Evolutionary conservation across 148 eudicot species (phyloP).

Genomic region (Rhododendron kiyosumense): DNA sequence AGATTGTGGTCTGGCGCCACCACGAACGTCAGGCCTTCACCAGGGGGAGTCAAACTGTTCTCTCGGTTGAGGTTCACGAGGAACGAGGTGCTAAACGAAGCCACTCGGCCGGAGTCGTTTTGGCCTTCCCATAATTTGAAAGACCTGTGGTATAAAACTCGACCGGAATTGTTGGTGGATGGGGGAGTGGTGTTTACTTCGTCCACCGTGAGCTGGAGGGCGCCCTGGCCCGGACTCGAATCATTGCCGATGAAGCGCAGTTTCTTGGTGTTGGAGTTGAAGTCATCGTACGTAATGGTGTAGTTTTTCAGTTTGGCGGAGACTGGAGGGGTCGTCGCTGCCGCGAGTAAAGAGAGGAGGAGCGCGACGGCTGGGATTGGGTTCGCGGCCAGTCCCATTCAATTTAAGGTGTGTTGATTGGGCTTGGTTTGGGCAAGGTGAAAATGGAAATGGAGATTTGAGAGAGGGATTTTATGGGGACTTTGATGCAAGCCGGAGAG

Average conservation of each 20-base stretch:
- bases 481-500: not conserved
- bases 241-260: not conserved
- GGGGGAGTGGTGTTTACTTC: not conserved
- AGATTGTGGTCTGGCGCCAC: slow-evolving; percentile 36
- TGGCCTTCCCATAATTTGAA: slow-evolving; percentile 49
- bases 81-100: slow-evolving; percentile 62
- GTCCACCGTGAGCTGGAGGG: slow-evolving; percentile 71
- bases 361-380: not conserved
- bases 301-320: slow-evolving; percentile 7
- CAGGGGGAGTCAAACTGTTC: slow-evolving; percentile 10
- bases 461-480: not conserved
- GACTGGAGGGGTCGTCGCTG: not conserved
- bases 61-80: slow-evolving; percentile 37
- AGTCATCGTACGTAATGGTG: not conserved
- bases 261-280: not conserved
- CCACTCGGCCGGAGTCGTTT: slow-evolving; percentile 15
- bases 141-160: slow-evolving; percentile 20
- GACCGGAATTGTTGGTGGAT: slow-evolving; percentile 34
- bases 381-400: not conserved
- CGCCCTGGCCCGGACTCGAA: slow-evolving; percentile 12
- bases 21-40: slow-evolving; percentile 69
- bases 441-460: not conserved
- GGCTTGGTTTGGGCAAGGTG: not conserved
- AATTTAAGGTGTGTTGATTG: not conserved
- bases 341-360: not conserved